Evolutionary conservation across 106 monocot genomes (phyloP).

Genomic region (Platanthera guangdongensis): DNA sequence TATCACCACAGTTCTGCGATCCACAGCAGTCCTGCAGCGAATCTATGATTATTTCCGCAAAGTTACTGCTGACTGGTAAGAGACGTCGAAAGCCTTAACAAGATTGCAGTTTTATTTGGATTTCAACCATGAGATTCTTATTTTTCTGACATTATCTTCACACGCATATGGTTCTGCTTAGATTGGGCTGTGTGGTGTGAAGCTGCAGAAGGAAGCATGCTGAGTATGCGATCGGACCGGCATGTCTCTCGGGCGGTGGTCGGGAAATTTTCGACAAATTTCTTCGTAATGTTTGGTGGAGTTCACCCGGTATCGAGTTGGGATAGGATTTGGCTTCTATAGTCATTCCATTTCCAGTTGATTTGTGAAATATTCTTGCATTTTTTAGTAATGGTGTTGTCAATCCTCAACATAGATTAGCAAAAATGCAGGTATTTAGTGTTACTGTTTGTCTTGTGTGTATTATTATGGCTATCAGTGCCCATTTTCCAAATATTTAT

Average conservation of each 20-base stretch:
- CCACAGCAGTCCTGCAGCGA: conserved; percentile 12
- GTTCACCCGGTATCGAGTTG: background rate
- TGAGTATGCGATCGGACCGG: background rate
- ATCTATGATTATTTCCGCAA: conserved; percentile 6
- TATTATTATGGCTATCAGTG: too few species aligned
- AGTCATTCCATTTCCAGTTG: background rate
- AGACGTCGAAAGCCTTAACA: too few species aligned
- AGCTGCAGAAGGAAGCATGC: background rate
- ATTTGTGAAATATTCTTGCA: background rate
- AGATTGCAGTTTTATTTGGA: too few species aligned
- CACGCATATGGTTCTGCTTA: too few species aligned
- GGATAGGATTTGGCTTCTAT: background rate
- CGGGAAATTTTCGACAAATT: background rate
- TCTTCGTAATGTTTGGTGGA: background rate
- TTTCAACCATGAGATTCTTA: too few species aligned
- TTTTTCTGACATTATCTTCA: too few species aligned
- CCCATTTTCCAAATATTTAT: too few species aligned
- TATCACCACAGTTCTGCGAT: conserved; percentile 19
- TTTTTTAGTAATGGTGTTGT: too few species aligned
- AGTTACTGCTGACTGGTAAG: background rate
- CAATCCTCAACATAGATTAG: too few species aligned
- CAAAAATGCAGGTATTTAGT: too few species aligned
- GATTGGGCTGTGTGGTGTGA: background rate
- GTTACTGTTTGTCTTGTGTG: too few species aligned
- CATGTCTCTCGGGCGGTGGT: background rate